A percentile compares a stretch with the other conserved stretches of the same genome.
phyloP scores from a whole-genome alignment of 108 stramenopile genomes.

The Cyclotella atomus region DNA sequence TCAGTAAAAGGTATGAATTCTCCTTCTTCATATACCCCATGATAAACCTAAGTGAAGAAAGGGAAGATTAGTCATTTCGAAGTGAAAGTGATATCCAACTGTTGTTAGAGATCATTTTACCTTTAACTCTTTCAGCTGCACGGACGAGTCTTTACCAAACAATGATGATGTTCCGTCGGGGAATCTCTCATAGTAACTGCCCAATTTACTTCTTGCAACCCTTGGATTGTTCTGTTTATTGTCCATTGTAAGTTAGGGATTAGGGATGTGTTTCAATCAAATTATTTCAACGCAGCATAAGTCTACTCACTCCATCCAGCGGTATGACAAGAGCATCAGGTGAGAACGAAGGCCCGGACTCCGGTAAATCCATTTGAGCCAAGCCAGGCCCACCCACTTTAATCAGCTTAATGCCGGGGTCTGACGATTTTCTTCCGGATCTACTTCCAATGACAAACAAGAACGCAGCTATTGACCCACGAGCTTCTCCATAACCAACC shows the following conservation, averaged over 20 bases:
- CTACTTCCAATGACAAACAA: conserved; percentile 59
- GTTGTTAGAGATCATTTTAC: conserved; percentile 28
- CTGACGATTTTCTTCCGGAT: conserved; percentile 27
- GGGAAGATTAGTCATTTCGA: not conserved
- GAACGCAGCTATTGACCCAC: conserved; percentile 87
- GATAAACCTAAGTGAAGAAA: conserved; percentile 5
- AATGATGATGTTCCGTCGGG: conserved; percentile 74
- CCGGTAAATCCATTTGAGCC: conserved; percentile 73
- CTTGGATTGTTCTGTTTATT: conserved; percentile 49
- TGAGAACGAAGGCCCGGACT: conserved; percentile 79
- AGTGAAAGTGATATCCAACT: not conserved
- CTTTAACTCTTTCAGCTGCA: conserved; percentile 69
- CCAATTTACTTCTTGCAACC: conserved; percentile 77
- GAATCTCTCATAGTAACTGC: conserved; percentile 82
- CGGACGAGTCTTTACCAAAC: conserved; percentile 68
- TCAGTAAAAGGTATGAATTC: conserved; percentile 89
- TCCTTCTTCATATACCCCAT: conserved; percentile 61
- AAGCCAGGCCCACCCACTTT: conserved; percentile 86
- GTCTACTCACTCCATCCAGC: conserved; percentile 28
- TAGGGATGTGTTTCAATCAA: no score
- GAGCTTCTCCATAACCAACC: conserved; percentile 84
- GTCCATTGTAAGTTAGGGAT: no score
- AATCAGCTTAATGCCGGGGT: conserved; percentile 62
- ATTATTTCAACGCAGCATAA: no score
- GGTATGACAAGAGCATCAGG: conserved; percentile 83